phyloP scores from a whole-genome alignment of 2,329 filamentous ascomycete genomes.

The Nemania abortiva region DNA sequence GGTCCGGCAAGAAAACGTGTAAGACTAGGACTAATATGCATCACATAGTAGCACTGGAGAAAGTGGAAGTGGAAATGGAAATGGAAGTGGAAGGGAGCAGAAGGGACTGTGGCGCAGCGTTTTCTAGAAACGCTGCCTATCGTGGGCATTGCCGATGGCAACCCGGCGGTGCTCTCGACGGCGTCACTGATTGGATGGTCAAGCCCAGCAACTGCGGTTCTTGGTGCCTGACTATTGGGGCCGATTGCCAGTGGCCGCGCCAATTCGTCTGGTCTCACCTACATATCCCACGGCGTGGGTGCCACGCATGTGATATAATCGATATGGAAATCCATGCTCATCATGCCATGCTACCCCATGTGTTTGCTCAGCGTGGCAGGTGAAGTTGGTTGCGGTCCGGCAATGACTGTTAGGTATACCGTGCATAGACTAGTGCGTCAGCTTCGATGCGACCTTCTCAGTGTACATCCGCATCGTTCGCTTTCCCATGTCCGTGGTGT shows the following conservation, averaged over 20 bases:
- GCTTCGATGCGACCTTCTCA: background rate
- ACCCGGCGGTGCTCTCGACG: no score
- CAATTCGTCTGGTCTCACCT: background rate
- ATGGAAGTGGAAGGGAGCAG: background rate
- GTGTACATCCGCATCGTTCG: no score
- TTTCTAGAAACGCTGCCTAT: constrained; percentile 18
- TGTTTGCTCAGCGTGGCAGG: background rate
- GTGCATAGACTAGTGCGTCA: background rate
- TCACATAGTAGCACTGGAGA: background rate
- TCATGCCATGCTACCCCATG: background rate
- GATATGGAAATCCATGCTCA: no score
- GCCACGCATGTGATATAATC: background rate
- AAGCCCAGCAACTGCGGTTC: background rate
- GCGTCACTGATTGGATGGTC: no score
- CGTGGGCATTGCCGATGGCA: background rate
- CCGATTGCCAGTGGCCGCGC: no score
- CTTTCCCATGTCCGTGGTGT: background rate
- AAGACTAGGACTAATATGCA: constrained; percentile 3
- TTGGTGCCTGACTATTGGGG: constrained; percentile 4
- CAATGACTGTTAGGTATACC: background rate
- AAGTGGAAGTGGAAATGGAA: no score
- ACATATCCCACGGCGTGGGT: background rate
- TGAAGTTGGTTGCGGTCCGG: no score
- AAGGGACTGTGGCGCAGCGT: constrained; percentile 12
- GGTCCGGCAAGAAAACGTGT: background rate